These are phyloP conservation scores for Trametes sanguinea DNA, from an alignment of 768 basidiomycete species.

Conservation along the genomic window DNA sequence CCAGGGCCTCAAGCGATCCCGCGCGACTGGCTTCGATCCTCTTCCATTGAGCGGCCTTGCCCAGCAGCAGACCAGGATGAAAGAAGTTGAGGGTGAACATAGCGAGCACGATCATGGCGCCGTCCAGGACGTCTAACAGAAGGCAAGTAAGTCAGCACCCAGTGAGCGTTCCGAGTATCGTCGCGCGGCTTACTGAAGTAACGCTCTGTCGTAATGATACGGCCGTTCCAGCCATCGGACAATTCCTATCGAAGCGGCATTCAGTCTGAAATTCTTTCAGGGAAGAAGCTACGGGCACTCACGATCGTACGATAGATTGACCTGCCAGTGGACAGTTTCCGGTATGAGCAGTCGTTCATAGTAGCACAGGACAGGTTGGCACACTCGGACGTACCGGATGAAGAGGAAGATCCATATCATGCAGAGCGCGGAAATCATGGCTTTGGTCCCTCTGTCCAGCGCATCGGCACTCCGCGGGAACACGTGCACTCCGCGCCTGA, in stretches of 20 bases:
- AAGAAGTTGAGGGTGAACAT: constrained; percentile 47
- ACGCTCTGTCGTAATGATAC: constrained; percentile 48
- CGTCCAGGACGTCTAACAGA: constrained; percentile 50
- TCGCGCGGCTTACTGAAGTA: constrained; percentile 45
- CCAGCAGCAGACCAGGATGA: constrained; percentile 46
- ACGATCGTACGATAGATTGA: constrained; percentile 51
- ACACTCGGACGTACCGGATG: constrained; percentile 43
- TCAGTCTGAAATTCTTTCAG: neutral
- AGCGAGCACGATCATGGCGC: constrained; percentile 48
- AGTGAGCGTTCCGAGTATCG: neutral
- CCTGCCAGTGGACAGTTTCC: constrained; percentile 28
- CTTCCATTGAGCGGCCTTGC: constrained; percentile 19
- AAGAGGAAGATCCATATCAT: constrained; percentile 49
- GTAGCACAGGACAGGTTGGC: constrained; percentile 15
- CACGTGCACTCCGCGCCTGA: constrained; percentile 23
- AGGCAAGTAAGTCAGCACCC: neutral
- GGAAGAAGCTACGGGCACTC: neutral
- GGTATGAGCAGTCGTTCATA: neutral
- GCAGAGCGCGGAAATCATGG: constrained; percentile 37
- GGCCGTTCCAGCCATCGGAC: constrained; percentile 51
- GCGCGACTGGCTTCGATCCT: constrained; percentile 1
- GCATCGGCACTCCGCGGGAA: neutral
- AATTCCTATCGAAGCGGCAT: constrained; percentile 36
- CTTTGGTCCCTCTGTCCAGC: constrained; percentile 28
- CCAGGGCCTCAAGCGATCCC: neutral